Evolutionary conservation across 2,329 filamentous ascomycete genomes (phyloP).

Genomic region (Taxawa tesnikishii): DNA sequence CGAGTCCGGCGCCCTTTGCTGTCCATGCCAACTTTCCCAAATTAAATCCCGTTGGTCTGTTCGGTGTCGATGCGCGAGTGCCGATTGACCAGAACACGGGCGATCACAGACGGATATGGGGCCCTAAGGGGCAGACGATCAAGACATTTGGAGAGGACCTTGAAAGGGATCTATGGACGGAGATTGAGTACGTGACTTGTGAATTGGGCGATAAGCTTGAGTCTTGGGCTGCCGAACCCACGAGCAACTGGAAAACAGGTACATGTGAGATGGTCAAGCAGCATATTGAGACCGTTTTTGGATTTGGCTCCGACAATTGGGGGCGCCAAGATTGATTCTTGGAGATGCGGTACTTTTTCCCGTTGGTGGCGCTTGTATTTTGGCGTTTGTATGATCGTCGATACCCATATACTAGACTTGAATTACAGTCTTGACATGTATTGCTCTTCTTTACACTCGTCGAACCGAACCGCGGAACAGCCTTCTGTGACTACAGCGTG

Average conservation of each 20-base stretch:
- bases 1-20: slow-evolving; percentile 11
- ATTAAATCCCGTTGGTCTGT: slow-evolving; percentile 18
- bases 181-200: slow-evolving; percentile 12
- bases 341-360: no score
- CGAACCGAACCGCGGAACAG: no score
- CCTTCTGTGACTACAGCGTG: no score
- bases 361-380: no score
- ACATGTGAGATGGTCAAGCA: slow-evolving; percentile 6
- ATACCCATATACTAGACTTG: no score
- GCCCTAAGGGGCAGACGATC: slow-evolving; percentile 10
- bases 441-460: no score
- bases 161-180: slow-evolving; percentile 13
- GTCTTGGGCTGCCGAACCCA: slow-evolving; percentile 8
- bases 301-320: no score
- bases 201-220: slow-evolving; percentile 10
- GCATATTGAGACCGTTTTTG: slow-evolving; percentile 5
- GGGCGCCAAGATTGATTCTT: no score
- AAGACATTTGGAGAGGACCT: slow-evolving; percentile 14
- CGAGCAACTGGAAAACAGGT: slow-evolving; percentile 2
- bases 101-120: slow-evolving; percentile 13
- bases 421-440: no score
- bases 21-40: slow-evolving; percentile 18
- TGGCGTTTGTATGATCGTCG: no score
- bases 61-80: slow-evolving; percentile 11
- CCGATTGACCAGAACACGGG: slow-evolving; percentile 10